Evolutionary conservation across 2,329 filamentous ascomycete genomes (phyloP).

Genomic region (Dothiorella sarmentorum): DNA sequence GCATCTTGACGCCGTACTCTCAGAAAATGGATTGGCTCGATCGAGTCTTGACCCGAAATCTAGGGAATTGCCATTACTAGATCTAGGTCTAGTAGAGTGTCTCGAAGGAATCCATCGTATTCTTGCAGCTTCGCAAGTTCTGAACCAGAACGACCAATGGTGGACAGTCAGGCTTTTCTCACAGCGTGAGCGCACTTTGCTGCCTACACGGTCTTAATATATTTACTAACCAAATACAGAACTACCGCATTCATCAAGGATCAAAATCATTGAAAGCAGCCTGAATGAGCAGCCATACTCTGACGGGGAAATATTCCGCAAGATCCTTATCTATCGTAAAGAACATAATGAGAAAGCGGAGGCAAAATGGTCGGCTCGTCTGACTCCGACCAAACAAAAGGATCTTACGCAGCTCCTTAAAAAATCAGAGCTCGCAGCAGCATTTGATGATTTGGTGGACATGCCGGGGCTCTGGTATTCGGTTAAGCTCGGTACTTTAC

Average conservation of each 20-base stretch:
- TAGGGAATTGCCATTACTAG: conserved; percentile 14
- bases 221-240: too few species aligned
- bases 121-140: conserved; percentile 19
- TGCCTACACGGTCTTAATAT: too few species aligned
- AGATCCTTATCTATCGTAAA: conserved; percentile 23
- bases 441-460: conserved; percentile 24
- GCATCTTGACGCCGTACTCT: neutral
- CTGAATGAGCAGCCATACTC: conserved; percentile 22
- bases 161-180: conserved; percentile 25
- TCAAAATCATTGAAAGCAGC: conserved; percentile 21
- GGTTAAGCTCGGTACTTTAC: conserved; percentile 24
- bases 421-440: conserved; percentile 15
- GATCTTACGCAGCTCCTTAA: conserved; percentile 24
- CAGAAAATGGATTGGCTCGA: neutral
- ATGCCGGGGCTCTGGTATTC: conserved; percentile 24
- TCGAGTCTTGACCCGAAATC: neutral
- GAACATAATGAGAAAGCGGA: conserved; percentile 18
- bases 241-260: neutral
- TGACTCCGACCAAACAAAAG: conserved; percentile 22
- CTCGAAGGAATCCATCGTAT: conserved; percentile 23
- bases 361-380: conserved; percentile 22
- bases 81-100: conserved; percentile 19
- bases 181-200: conserved; percentile 16
- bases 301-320: conserved; percentile 25
- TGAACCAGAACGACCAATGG: conserved; percentile 26